Evolutionary conservation across 2,329 filamentous ascomycete species (phyloP).

Genomic region (Chaetomium sp.): DNA sequence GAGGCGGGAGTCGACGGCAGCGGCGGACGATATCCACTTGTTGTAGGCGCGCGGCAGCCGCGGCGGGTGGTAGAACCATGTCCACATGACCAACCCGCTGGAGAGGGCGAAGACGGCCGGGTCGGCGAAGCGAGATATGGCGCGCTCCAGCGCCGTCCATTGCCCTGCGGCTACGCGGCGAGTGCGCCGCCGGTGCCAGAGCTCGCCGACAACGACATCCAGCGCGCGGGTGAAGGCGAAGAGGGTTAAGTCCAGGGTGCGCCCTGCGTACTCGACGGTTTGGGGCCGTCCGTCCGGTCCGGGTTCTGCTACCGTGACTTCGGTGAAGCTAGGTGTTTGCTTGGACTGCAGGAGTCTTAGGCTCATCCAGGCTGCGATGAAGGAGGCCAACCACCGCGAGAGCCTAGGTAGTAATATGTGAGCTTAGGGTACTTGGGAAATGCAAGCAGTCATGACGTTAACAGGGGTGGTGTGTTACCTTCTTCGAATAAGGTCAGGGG

Average conservation of each 20-base stretch:
- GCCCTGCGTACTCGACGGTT: conserved; percentile 57
- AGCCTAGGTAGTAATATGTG: conserved; percentile 48
- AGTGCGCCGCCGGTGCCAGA: conserved; percentile 59
- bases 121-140: conserved; percentile 56
- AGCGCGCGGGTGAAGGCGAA: conserved; percentile 73
- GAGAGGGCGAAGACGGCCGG: conserved; percentile 71
- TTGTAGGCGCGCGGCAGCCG: conserved; percentile 73
- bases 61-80: conserved; percentile 78
- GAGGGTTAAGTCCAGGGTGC: conserved; percentile 80
- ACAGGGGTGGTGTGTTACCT: conserved; percentile 40
- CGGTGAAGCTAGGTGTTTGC: conserved; percentile 48
- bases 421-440: conserved; percentile 13
- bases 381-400: conserved; percentile 59
- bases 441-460: neutral
- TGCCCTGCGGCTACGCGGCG: conserved; percentile 48
- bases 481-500: conserved; percentile 37
- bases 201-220: conserved; percentile 67
- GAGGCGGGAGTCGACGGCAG: conserved; percentile 72
- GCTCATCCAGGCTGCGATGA: conserved; percentile 61
- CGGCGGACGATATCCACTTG: conserved; percentile 79
- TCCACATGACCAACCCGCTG: conserved; percentile 80
- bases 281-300: conserved; percentile 30
- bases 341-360: conserved; percentile 61
- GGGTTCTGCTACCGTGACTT: conserved; percentile 41
- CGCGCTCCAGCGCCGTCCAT: conserved; percentile 53